phyloP scores from a whole-genome alignment of 169 alveolate genomes.

The Plasmodium vivax region DNA sequence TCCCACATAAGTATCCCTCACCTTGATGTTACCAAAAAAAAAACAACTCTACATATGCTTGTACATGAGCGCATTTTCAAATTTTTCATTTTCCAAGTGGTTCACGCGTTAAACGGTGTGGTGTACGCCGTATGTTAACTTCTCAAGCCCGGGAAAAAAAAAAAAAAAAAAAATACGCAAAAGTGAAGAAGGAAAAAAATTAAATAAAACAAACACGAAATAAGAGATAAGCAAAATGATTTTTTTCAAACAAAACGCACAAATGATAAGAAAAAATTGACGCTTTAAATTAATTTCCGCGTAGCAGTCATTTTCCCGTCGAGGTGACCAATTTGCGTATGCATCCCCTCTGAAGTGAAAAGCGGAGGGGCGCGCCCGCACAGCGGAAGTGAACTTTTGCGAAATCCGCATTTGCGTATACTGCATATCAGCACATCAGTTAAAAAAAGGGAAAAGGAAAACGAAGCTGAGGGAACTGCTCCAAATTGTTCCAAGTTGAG shows the following conservation, averaged over 20 bases:
- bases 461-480: neutral
- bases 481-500: neutral
- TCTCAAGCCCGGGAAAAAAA: neutral
- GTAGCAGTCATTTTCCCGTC: neutral
- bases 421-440: neutral
- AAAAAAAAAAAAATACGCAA: slow-evolving; percentile 2
- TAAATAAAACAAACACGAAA: neutral
- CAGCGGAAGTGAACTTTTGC: neutral
- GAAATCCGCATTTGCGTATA: neutral
- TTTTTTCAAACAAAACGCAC: neutral
- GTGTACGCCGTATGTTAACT: neutral
- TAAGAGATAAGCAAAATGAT: neutral
- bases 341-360: neutral
- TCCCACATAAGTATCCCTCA: neutral
- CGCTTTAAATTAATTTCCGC: neutral
- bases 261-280: neutral
- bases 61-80: neutral
- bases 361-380: neutral
- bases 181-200: neutral
- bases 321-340: neutral
- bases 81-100: neutral
- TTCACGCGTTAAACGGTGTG: neutral
- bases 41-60: neutral
- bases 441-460: neutral
- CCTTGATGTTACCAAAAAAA: neutral